Evolutionary conservation across 2,329 filamentous ascomycete species (phyloP).

Genomic region (Arthroderma sp.): DNA sequence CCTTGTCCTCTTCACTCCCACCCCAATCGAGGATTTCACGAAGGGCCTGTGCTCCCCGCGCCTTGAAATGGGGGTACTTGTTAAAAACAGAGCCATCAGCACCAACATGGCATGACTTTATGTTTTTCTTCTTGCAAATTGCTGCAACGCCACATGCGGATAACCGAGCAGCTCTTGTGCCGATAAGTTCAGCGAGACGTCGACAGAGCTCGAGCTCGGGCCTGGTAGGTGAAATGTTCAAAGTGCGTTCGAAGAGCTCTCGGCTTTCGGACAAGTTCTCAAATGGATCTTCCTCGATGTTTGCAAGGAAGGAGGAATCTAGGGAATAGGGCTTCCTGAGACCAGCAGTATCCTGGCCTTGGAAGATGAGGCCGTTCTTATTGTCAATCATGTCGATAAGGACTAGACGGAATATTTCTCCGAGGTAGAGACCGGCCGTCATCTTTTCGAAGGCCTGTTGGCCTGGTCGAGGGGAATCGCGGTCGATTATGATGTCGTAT

Average conservation of each 20-base stretch:
- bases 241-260: constrained; percentile 65
- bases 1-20: constrained; percentile 68
- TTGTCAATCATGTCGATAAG: constrained; percentile 75
- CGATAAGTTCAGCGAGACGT: constrained; percentile 82
- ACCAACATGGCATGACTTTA: constrained; percentile 78
- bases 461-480: constrained; percentile 79
- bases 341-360: constrained; percentile 63
- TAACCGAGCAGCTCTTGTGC: constrained; percentile 81
- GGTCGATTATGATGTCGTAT: constrained; percentile 79
- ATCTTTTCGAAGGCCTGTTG: constrained; percentile 98
- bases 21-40: constrained; percentile 95
- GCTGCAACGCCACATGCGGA: constrained; percentile 91
- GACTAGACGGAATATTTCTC: constrained; percentile 84
- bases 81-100: constrained; percentile 97
- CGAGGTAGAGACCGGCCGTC: constrained; percentile 87
- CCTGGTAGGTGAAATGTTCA: constrained; percentile 56
- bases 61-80: constrained; percentile 98
- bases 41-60: constrained; percentile 73
- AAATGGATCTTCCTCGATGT: constrained; percentile 88
- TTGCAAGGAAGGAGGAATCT: constrained; percentile 84
- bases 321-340: constrained; percentile 79
- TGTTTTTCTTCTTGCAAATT: constrained; percentile 92
- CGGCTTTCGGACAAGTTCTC: constrained; percentile 86
- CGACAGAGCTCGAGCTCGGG: constrained; percentile 82
- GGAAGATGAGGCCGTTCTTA: constrained; percentile 62